These are phyloP conservation scores for Prorocentrum cordatum DNA, from an alignment of 169 alveolate genomes.

Conservation along the genomic window DNA sequence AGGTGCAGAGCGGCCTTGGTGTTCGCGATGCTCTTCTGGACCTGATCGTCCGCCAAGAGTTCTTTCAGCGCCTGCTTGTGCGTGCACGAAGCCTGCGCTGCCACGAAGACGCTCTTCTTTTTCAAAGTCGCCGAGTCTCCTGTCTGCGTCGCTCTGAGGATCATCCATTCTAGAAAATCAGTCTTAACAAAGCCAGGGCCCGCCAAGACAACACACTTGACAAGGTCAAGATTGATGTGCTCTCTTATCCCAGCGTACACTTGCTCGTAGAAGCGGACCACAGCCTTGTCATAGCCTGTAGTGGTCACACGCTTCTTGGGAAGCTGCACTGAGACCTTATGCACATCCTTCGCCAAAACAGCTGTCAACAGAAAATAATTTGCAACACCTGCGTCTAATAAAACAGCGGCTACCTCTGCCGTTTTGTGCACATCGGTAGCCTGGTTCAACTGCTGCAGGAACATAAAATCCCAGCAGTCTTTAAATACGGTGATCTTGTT, in stretches of 20 bases:
- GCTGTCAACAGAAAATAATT: constrained; percentile 49
- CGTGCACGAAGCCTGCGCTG: constrained; percentile 60
- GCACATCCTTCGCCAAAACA: constrained; percentile 53
- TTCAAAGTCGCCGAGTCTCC: constrained; percentile 36
- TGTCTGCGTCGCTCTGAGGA: constrained; percentile 35
- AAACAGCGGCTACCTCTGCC: not conserved
- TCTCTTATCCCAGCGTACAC: constrained; percentile 48
- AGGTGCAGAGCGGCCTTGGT: constrained; percentile 55
- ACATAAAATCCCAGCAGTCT: constrained; percentile 66
- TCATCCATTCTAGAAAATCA: constrained; percentile 47
- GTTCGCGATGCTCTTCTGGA: constrained; percentile 55
- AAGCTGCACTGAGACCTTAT: constrained; percentile 32
- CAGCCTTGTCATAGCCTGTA: constrained; percentile 54
- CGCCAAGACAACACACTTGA: constrained; percentile 46
- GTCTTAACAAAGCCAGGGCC: constrained; percentile 67
- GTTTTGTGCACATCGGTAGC: constrained; percentile 62
- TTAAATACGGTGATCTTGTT: constrained; percentile 52
- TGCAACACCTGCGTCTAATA: constrained; percentile 24
- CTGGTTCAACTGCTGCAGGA: constrained; percentile 24
- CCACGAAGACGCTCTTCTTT: constrained; percentile 62
- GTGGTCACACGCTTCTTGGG: constrained; percentile 58
- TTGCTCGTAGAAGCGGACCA: constrained; percentile 65
- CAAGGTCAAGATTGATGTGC: constrained; percentile 60
- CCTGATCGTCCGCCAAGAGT: constrained; percentile 53
- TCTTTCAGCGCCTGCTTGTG: constrained; percentile 62